Base-by-base conservation (phyloP, 2,329 filamentous ascomycete species). In the Monosporascus sp. region DNA sequence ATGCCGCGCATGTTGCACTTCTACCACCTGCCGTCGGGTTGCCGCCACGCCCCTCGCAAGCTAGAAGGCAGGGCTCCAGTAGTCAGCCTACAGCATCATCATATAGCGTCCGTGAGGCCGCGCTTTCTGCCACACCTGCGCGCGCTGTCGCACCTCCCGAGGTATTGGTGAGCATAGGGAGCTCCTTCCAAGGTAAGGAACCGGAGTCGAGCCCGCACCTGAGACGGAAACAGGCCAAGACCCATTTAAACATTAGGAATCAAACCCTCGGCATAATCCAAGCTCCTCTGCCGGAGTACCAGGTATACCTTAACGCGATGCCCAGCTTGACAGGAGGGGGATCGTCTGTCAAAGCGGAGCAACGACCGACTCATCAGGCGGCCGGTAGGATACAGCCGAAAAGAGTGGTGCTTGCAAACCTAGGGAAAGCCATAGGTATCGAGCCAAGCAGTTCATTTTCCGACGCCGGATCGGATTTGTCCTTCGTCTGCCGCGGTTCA, bases 241-340 rank as follows among this genome's bases (percentile, higher is more conserved):
- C 54, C 24, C 5, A 27, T 37, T 16, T 46, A 27, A 46, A 46
- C 43, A 27, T 46, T 8, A 14, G 43, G 8, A 27, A 27, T 17
- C 43, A 31, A 7, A 24, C 43, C n/a, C 43, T 46, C 5, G 1
- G 16, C 14, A 26, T 24, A 17, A 26, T 31, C 5, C 43, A 14
- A 17, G 40, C 48, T 19, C 59, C 60, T 9, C 34, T 54, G 22
- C 60, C 60, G 5, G 44, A 52, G 20, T 61, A 61, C 26, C 58
- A 56, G 22, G 55, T 56, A 3, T 61, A 61, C 37, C 56, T 61
- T 1, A 56, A 59, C 45, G 58, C 56, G 49, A 36, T 49, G 34
- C n/a, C 53, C n/a, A 48, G 37, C 5, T 22, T 41, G 3, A 34
- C 31, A 34, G 31, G 31, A 34, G 9, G 31, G 31, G 11, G 11